Evolutionary conservation across 1,284 basidiomycete species (phyloP), one percentile per base, ranked within the genome.

Genomic region (Irpex sp.): DNA sequence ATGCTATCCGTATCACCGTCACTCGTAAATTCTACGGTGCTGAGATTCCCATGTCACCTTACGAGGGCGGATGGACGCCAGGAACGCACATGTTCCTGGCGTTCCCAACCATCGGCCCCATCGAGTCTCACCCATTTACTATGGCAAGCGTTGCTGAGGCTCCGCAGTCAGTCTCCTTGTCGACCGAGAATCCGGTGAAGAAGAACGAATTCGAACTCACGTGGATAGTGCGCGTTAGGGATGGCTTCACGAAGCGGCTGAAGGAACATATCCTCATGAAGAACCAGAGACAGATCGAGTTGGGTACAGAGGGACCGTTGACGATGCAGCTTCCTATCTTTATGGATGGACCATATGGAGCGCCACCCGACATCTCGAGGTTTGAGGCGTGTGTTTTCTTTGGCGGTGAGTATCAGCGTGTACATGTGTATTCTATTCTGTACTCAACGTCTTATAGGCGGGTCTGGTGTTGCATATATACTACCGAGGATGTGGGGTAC

Each of bases 341-440:
- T 58, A 58, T 84, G 12, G 82, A 83, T 62, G 82, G 82, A 0
- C 82, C 83, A 21, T 83, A 83, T 61, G 80, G 82, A 9, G 65
- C 70, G 3, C 78, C 81, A 0, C 78, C 79, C 2, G 67, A 77
- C 33, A 67, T 82, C 9, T 61, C 72, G 10, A 72, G 75, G 21
- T 82, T 76, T 62, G 69, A 74, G 35, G 77, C 76, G 0, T 74
- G 75, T 5, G 68, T 83, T 18, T 68, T 84, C 53, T 73, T 84
- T 58, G 78, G 80, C 54, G 80, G 81, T 79, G 58, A 39, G 73
- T 68, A 33, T 33, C 28, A 33, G 28, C 6, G 28, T 33, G 28
- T 33, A 33, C 28, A 33, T 33, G 1, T 33, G 28, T 33, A 7
- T 33, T 33, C 6, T 6, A 33, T 33, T 6, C 28, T 6, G 28